phyloP scores from a whole-genome alignment of 139 green algal species.

The Chlorella ohadii region DNA sequence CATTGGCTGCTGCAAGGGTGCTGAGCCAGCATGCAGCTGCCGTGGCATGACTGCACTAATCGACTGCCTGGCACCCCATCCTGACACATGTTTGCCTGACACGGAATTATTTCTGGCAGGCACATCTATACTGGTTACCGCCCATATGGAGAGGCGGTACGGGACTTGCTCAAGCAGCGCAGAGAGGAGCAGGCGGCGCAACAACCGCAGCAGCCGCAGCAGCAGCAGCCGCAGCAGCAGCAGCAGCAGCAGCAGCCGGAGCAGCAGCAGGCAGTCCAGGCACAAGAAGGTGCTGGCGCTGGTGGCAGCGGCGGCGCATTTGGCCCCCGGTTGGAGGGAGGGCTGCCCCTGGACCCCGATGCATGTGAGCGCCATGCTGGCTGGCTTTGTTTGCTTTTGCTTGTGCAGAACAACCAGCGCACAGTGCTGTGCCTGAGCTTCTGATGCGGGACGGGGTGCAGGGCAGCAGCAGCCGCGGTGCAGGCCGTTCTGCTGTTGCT shows the following conservation, averaged over 20 bases:
- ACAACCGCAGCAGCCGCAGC: neutral
- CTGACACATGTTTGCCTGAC: neutral
- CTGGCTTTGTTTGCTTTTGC: too few species aligned
- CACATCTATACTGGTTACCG: neutral
- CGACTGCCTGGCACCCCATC: neutral
- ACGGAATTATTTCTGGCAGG: neutral
- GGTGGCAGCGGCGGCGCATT: neutral
- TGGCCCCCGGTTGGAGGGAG: too few species aligned
- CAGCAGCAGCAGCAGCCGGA: neutral
- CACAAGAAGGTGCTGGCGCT: neutral
- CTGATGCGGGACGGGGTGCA: too few species aligned
- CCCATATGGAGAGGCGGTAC: neutral
- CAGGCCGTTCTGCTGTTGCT: too few species aligned
- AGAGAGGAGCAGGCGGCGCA: neutral
- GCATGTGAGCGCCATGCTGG: too few species aligned
- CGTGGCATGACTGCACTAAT: too few species aligned
- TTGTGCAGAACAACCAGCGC: too few species aligned
- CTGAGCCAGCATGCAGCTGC: neutral
- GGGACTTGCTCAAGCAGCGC: neutral
- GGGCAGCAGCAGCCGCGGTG: too few species aligned
- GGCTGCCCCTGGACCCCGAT: too few species aligned
- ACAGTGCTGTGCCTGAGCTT: too few species aligned
- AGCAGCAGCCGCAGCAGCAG: neutral
- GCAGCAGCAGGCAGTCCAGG: neutral
- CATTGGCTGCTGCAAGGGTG: neutral